These are phyloP conservation scores for Hyphopichia burtonii DNA, from an alignment of 1,139 yeast genomes.

Conservation along the genomic window DNA sequence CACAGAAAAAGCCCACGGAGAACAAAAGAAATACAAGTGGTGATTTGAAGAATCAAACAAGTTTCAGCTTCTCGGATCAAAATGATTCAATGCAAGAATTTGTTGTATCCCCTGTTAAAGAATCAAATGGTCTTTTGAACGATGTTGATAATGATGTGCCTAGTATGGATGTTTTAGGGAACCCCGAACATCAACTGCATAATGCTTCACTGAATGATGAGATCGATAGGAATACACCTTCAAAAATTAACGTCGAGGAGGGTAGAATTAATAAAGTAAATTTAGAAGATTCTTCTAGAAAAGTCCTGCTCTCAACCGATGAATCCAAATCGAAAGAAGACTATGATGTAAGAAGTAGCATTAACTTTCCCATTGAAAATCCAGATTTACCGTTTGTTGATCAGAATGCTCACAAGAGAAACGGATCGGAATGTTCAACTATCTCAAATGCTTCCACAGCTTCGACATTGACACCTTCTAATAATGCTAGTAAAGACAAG, in stretches of 20 bases:
- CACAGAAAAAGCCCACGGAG: neutral
- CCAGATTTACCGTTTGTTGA: neutral
- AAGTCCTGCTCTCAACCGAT: no score
- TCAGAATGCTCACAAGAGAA: constrained; percentile 27
- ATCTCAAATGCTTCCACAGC: constrained; percentile 30
- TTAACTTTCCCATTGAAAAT: neutral
- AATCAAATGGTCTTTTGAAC: neutral
- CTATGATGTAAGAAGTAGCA: neutral
- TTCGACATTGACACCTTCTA: constrained; percentile 31
- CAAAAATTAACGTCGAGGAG: no score
- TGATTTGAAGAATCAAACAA: neutral
- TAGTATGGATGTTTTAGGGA: constrained; percentile 1
- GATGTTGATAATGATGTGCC: constrained; percentile 1
- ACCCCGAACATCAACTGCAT: neutral
- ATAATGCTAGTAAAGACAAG: constrained; percentile 34
- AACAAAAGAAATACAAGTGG: neutral
- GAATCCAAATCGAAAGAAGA: neutral
- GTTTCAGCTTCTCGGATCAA: constrained; percentile 26
- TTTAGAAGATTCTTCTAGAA: no score
- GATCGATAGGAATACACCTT: no score
- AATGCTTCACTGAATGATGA: no score
- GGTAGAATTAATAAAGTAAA: no score
- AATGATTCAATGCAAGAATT: constrained; percentile 27
- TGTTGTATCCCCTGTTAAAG: constrained; percentile 17
- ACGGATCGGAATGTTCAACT: constrained; percentile 39